These are phyloP conservation scores for Acrocalymma vagum DNA, from an alignment of 2,329 filamentous ascomycete species.

Conservation along the genomic window DNA sequence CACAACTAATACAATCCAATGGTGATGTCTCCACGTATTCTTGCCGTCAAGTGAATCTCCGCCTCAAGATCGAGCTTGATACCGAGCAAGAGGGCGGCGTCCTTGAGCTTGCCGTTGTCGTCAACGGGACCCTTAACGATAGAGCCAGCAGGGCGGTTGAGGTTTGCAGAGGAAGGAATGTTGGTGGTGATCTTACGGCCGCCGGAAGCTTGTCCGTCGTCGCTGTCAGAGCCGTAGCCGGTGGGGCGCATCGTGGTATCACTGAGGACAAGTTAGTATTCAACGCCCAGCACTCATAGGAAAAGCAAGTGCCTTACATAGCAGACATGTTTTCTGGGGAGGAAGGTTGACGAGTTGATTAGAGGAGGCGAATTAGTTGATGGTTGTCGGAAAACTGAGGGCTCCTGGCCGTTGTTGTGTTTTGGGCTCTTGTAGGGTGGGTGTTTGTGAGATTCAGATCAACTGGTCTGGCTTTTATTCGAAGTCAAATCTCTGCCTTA, in stretches of 20 bases:
- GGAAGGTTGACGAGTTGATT: not conserved
- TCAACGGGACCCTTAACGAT: conserved; percentile 67
- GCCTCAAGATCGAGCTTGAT: conserved; percentile 72
- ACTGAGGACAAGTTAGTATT: conserved; percentile 21
- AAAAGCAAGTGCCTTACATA: conserved; percentile 27
- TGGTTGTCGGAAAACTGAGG: conserved; percentile 8
- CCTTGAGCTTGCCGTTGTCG: conserved; percentile 65
- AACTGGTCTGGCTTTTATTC: conserved; percentile 29
- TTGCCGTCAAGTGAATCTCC: conserved; percentile 68
- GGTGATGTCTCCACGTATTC: conserved; percentile 68
- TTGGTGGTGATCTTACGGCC: conserved; percentile 44
- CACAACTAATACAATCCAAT: conserved; percentile 62
- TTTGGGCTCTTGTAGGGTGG: conserved; percentile 12
- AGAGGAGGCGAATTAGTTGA: not conserved
- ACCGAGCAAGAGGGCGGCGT: conserved; percentile 66
- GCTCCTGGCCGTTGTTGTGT: conserved; percentile 20
- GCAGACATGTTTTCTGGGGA: conserved; percentile 32
- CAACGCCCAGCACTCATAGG: not conserved
- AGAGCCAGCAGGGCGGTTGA: conserved; percentile 48
- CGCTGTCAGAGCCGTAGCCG: conserved; percentile 47
- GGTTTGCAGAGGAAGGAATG: conserved; percentile 47
- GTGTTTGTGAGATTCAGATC: conserved; percentile 30
- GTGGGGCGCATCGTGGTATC: conserved; percentile 36
- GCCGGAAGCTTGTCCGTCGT: conserved; percentile 51
- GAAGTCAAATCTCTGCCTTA: conserved; percentile 30